Percentiles rank a stretch among this genome's conserved stretches.
phyloP scores from a whole-genome alignment of 2,329 filamentous ascomycete genomes.

The Talaromyces sp. region DNA sequence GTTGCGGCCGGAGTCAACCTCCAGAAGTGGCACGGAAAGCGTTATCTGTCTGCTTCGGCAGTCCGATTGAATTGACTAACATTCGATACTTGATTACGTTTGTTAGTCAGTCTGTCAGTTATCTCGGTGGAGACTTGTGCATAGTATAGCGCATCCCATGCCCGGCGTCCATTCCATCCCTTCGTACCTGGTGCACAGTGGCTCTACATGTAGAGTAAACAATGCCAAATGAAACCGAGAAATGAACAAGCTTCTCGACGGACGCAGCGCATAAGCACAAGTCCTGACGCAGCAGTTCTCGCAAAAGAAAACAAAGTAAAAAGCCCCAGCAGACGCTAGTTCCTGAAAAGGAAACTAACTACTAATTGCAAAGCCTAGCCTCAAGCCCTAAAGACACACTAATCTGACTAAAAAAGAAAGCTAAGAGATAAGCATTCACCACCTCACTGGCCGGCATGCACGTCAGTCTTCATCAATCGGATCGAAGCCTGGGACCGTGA shows the following conservation, averaged over 20 bases:
- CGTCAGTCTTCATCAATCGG: not conserved
- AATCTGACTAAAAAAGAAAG: not conserved
- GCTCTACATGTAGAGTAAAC: too few relatives aligned
- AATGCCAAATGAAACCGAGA: not conserved
- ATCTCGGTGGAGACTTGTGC: not conserved
- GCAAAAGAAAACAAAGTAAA: not conserved
- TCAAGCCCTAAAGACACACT: not conserved
- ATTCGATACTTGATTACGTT: not conserved
- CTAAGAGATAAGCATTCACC: constrained; percentile 10
- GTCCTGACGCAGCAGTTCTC: not conserved
- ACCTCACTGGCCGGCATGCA: constrained; percentile 6
- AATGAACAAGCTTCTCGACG: not conserved
- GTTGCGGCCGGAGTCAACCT: not conserved
- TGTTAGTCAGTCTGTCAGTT: not conserved
- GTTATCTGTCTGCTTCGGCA: constrained; percentile 6
- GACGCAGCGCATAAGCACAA: not conserved
- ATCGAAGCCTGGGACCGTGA: not conserved
- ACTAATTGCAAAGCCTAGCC: not conserved
- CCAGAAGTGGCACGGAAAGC: not conserved
- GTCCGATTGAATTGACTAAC: constrained; percentile 3
- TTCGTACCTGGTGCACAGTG: not conserved
- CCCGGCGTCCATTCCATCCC: not conserved
- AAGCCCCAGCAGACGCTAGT: not conserved
- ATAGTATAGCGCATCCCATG: too few relatives aligned
- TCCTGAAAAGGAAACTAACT: not conserved